Percentiles rank a stretch among this genome's conserved stretches.
Evolutionary conservation across 805 yeast genomes (phyloP).

Genomic region (Spathaspora girioi): DNA sequence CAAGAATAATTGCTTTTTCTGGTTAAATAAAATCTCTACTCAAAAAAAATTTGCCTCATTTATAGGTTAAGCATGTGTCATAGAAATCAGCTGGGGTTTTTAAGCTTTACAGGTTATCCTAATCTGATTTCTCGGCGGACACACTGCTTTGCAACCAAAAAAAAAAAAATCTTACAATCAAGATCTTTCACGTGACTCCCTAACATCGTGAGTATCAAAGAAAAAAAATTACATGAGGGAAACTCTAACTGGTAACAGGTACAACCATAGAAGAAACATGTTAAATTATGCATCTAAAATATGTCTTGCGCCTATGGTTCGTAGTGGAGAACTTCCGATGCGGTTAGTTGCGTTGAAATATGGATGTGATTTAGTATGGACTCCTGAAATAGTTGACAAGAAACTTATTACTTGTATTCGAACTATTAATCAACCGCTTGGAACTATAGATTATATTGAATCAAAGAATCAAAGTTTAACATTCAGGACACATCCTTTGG

Average conservation of each 20-base stretch:
- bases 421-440: slow-evolving; percentile 49
- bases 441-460: slow-evolving; percentile 59
- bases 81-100: too few species aligned
- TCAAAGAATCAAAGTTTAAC: slow-evolving; percentile 40
- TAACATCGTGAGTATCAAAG: too few species aligned
- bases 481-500: slow-evolving; percentile 66
- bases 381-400: slow-evolving; percentile 88
- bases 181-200: too few species aligned
- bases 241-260: background rate
- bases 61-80: too few species aligned
- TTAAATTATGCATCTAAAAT: slow-evolving; percentile 71
- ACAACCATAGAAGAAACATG: slow-evolving; percentile 41
- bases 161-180: too few species aligned
- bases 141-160: too few species aligned
- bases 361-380: slow-evolving; percentile 95
- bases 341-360: slow-evolving; percentile 72
- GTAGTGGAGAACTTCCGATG: slow-evolving; percentile 92
- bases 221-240: background rate
- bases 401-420: slow-evolving; percentile 72
- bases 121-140: too few species aligned
- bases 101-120: too few species aligned
- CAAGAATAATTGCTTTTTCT: too few species aligned
- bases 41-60: too few species aligned
- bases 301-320: slow-evolving; percentile 94
- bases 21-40: background rate